These are phyloP conservation scores for Fusarium concolor DNA, from an alignment of 2,329 filamentous ascomycete genomes.

Conservation along the genomic window DNA sequence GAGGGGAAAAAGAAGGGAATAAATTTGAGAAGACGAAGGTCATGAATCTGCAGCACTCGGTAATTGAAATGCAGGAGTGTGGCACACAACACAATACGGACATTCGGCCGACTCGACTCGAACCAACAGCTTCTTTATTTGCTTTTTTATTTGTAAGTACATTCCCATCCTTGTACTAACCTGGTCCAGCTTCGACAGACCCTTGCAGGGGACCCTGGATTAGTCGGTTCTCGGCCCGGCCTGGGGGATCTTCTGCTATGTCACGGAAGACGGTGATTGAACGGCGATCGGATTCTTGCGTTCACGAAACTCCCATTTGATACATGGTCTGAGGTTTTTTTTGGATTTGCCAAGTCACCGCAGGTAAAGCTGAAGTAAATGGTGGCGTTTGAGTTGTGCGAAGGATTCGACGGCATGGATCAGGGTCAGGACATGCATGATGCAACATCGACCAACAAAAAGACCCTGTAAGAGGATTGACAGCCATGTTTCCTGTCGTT, in stretches of 20 bases:
- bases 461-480: too few relatives aligned
- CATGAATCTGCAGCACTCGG: conserved; percentile 10
- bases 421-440: not conserved
- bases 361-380: not conserved
- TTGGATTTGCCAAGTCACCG: not conserved
- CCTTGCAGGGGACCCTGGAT: not conserved
- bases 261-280: not conserved
- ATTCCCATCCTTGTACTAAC: not conserved
- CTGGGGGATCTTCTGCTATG: not conserved
- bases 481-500: too few relatives aligned
- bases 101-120: not conserved
- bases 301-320: not conserved
- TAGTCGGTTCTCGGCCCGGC: not conserved
- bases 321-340: too few relatives aligned
- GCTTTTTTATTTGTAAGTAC: too few relatives aligned
- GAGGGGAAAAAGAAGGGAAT: not conserved
- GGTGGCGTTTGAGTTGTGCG: not conserved
- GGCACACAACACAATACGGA: not conserved
- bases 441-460: not conserved
- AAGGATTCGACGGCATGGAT: not conserved
- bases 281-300: not conserved
- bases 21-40: not conserved
- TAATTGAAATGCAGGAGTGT: conserved; percentile 29
- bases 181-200: too few relatives aligned
- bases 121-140: not conserved